A percentile compares a stretch with the other conserved stretches of the same genome.
These are phyloP conservation scores for Debaryomyces prosopidis DNA, from an alignment of 805 yeast genomes.

Conservation along the genomic window DNA sequence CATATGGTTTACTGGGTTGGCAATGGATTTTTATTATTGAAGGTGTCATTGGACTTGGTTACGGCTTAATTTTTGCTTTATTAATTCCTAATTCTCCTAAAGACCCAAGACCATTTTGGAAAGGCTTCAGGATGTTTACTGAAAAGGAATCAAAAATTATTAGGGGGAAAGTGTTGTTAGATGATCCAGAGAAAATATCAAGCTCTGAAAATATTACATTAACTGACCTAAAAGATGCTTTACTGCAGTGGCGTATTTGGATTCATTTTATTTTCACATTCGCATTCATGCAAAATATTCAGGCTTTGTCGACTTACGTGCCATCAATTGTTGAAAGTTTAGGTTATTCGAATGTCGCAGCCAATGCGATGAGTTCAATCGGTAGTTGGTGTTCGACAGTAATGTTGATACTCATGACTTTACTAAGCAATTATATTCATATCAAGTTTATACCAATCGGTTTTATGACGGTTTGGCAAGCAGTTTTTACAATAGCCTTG, in stretches of 20 bases:
- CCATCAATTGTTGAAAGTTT: conserved; percentile 11
- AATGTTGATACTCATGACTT: background rate
- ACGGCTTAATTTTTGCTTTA: conserved; percentile 3
- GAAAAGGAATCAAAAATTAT: conserved; percentile 11
- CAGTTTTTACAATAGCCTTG: conserved; percentile 1
- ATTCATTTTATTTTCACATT: conserved; percentile 7
- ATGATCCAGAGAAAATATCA: conserved; percentile 13
- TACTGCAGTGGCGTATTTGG: conserved; percentile 9
- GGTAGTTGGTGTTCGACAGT: conserved; percentile 11
- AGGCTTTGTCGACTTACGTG: conserved; percentile 9
- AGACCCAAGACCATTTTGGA: conserved; percentile 6
- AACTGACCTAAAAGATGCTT: conserved; percentile 5
- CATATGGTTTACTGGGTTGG: conserved; percentile 6
- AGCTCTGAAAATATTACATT: conserved; percentile 4
- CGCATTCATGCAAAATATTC: conserved; percentile 5
- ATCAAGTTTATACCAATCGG: background rate
- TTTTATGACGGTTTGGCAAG: background rate
- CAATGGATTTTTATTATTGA: conserved; percentile 9
- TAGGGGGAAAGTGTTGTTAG: conserved; percentile 9
- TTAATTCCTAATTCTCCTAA: conserved; percentile 4
- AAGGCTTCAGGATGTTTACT: conserved; percentile 1
- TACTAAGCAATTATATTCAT: background rate
- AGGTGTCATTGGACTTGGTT: background rate
- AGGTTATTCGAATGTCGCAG: conserved; percentile 8
- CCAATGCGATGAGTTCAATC: conserved; percentile 14